A percentile compares a stretch with the other conserved stretches of the same genome.
Conservation (phyloP, 2,329 filamentous ascomycete genomes). For the Penicillium sp. region DNA sequence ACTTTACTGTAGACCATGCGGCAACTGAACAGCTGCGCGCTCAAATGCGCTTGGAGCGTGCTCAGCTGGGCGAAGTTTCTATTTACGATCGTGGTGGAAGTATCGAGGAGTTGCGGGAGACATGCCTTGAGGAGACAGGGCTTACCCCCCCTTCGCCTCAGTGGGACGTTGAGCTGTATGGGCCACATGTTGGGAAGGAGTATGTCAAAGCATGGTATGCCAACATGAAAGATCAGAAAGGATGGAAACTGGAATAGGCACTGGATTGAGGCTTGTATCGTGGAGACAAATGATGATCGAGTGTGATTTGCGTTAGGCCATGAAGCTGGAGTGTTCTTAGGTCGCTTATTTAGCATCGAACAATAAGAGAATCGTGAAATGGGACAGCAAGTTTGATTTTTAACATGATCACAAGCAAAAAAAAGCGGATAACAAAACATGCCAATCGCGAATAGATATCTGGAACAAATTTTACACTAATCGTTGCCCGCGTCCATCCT, state of each 20-base stretch:
- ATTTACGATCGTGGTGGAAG: slow-evolving; percentile 50
- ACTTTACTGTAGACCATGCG: slow-evolving; percentile 39
- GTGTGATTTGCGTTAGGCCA: too few relatives aligned
- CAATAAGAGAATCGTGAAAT: too few relatives aligned
- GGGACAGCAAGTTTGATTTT: too few relatives aligned
- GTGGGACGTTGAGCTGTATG: slow-evolving; percentile 50
- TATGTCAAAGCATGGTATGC: slow-evolving; percentile 51
- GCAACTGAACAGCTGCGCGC: slow-evolving; percentile 42
- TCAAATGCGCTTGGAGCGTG: slow-evolving; percentile 32
- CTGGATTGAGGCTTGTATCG: too few relatives aligned
- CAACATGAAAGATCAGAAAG: slow-evolving; percentile 14
- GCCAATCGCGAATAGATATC: not conserved
- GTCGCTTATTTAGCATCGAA: too few relatives aligned
- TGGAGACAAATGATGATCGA: too few relatives aligned
- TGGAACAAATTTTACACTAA: slow-evolving; percentile 2
- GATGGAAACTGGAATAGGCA: slow-evolving; percentile 7
- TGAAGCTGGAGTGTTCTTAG: too few relatives aligned
- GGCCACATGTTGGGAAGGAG: slow-evolving; percentile 46
- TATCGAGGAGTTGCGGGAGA: slow-evolving; percentile 41
- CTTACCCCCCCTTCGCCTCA: slow-evolving; percentile 46
- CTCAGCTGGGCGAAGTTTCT: slow-evolving; percentile 19
- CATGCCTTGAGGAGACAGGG: slow-evolving; percentile 47
- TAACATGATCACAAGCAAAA: too few relatives aligned
- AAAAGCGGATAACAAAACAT: not conserved
- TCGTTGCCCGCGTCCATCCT: slow-evolving; percentile 60